Conservation (phyloP, 257 asterid species). For the Henckelia pumila region DNA sequence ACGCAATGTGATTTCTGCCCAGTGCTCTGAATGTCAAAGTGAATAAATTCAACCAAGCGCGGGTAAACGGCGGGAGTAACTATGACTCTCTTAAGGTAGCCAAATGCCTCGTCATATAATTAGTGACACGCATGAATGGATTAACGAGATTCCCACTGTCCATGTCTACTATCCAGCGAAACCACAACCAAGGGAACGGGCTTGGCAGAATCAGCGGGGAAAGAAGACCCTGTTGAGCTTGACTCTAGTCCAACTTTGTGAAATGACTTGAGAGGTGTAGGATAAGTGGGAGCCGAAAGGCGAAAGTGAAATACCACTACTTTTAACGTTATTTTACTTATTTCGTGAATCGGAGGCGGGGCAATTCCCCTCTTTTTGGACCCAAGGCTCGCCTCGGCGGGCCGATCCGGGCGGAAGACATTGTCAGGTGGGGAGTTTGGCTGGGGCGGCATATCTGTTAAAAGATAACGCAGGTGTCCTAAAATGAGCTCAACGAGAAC, state of each 20-base stretch:
- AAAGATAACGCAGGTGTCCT: background rate
- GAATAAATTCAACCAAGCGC: too few species aligned
- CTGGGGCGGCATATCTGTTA: slow-evolving; percentile 24
- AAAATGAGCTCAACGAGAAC: too few species aligned
- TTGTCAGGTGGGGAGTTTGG: slow-evolving; percentile 36
- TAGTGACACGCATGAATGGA: too few species aligned
- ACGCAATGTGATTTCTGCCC: slow-evolving; percentile 44
- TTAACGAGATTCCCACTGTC: too few species aligned
- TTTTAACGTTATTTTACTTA: slow-evolving; percentile 85
- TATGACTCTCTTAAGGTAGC: too few species aligned
- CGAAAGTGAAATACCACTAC: slow-evolving; percentile 88
- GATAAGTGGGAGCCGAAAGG: slow-evolving; percentile 65
- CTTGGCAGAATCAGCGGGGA: slow-evolving; percentile 35
- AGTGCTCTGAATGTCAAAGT: too few species aligned
- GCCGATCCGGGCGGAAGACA: slow-evolving; percentile 31
- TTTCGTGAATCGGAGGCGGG: slow-evolving; percentile 78
- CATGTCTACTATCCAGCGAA: too few species aligned
- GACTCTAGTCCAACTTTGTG: slow-evolving; percentile 42
- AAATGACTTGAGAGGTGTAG: slow-evolving; percentile 43
- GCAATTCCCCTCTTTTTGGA: slow-evolving; percentile 62
- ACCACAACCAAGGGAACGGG: too few species aligned
- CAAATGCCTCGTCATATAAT: too few species aligned
- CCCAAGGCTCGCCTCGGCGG: slow-evolving; percentile 44
- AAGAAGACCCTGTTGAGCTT: slow-evolving; percentile 50
- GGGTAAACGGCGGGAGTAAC: too few species aligned